Evolutionary conservation across 768 basidiomycete genomes (phyloP).

Genomic region (Termitomyces eurrhizus): DNA sequence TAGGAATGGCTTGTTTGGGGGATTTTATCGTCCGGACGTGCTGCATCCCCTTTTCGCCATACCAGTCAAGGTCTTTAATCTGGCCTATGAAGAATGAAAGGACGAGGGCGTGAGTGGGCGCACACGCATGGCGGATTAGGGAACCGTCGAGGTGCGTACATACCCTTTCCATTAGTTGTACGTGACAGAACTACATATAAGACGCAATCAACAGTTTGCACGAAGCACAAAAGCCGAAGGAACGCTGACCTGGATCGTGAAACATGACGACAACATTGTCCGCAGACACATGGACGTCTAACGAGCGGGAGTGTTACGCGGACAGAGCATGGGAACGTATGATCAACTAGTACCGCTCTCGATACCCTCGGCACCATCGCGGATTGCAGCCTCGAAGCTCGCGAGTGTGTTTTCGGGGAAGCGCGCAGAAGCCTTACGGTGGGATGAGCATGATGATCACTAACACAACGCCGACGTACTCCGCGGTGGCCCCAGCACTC

Average conservation of each 20-base stretch:
- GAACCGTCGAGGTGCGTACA: neutral
- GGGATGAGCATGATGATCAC: neutral
- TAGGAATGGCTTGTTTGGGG: constrained; percentile 86
- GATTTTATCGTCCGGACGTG: constrained; percentile 75
- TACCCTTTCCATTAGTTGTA: constrained; percentile 78
- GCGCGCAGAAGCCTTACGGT: constrained; percentile 68
- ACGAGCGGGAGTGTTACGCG: constrained; percentile 40
- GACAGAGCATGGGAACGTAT: constrained; percentile 24
- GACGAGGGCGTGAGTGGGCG: neutral
- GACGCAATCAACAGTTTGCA: neutral
- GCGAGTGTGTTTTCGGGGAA: constrained; percentile 95
- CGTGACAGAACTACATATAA: constrained; percentile 56
- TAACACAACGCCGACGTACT: constrained; percentile 25
- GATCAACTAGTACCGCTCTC: constrained; percentile 82
- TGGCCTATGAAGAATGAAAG: constrained; percentile 35
- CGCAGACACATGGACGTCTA: constrained; percentile 92
- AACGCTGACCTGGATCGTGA: constrained; percentile 74
- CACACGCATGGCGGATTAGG: neutral
- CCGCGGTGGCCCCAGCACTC: constrained; percentile 71
- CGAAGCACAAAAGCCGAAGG: neutral
- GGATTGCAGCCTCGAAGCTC: constrained; percentile 92
- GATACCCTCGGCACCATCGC: constrained; percentile 93
- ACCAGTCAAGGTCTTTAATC: constrained; percentile 71
- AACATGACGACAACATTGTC: constrained; percentile 93
- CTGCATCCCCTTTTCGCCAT: constrained; percentile 68